Evolutionary conservation across 257 asterid genomes (phyloP).

Genomic region (Phtheirospermum japonicum): DNA sequence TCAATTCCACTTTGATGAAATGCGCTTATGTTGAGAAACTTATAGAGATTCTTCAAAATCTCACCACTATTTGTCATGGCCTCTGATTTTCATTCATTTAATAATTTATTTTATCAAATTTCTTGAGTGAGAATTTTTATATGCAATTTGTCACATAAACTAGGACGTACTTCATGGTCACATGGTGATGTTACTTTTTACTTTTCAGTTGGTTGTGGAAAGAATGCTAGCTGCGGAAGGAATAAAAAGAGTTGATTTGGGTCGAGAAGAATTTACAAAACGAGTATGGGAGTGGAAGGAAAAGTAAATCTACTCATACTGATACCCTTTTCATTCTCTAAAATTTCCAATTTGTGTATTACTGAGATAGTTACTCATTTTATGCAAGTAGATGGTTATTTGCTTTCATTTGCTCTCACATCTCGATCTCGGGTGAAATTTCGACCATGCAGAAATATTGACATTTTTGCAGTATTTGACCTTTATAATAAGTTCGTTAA

Average conservation of each 20-base stretch:
- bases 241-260: conserved; percentile 78
- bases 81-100: conserved; percentile 8
- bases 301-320: conserved; percentile 53
- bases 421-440: not conserved
- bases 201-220: conserved; percentile 91
- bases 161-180: not conserved
- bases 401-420: conserved; percentile 15
- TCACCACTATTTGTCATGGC: not conserved
- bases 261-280: conserved; percentile 86
- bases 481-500: conserved; percentile 3
- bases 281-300: conserved; percentile 99
- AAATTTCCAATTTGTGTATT: conserved; percentile 13
- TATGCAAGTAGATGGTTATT: conserved; percentile 6
- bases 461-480: not conserved
- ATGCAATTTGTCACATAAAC: conserved; percentile 9
- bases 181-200: conserved; percentile 15
- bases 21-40: conserved; percentile 9
- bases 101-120: conserved; percentile 3
- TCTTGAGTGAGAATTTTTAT: not conserved
- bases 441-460: conserved; percentile 3
- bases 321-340: conserved; percentile 26
- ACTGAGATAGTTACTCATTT: not conserved
- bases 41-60: conserved; percentile 15
- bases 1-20: conserved; percentile 5
- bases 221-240: conserved; percentile 95